Conservation (phyloP, 352 stramenopile species). For the Phytophthora aleatoria region DNA sequence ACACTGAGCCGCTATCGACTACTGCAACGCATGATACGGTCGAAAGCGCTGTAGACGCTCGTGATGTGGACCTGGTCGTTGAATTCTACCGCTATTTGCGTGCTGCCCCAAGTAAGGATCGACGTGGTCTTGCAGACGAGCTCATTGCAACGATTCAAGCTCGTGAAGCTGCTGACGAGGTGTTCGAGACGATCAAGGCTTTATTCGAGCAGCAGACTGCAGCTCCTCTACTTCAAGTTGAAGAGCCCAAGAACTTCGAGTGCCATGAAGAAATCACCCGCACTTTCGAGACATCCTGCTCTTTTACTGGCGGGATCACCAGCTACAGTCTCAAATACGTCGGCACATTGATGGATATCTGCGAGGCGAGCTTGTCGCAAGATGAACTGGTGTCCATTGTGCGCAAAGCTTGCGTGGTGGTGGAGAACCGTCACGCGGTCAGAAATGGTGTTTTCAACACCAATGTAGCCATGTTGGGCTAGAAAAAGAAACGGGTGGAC, state of each 20-base stretch:
- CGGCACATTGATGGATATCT: conserved; percentile 51
- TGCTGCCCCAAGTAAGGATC: conserved; percentile 39
- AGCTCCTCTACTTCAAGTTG: conserved; percentile 32
- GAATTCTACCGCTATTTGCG: conserved; percentile 84
- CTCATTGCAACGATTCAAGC: conserved; percentile 47
- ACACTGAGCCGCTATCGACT: background rate
- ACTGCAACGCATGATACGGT: background rate
- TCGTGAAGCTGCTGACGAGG: conserved; percentile 56
- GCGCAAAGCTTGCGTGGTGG: conserved; percentile 32
- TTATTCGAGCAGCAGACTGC: conserved; percentile 38
- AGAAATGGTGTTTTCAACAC: conserved; percentile 33
- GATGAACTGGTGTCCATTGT: conserved; percentile 39
- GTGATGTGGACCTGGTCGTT: conserved; percentile 76
- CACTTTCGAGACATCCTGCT: conserved; percentile 38
- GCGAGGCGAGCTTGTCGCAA: conserved; percentile 34
- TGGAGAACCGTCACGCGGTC: conserved; percentile 8
- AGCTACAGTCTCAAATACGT: conserved; percentile 78
- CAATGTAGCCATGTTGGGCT: conserved; percentile 39
- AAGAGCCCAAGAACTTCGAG: conserved; percentile 32
- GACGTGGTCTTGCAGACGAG: conserved; percentile 43
- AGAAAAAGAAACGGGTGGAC: conserved; percentile 32
- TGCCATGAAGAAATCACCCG: conserved; percentile 44
- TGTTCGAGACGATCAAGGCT: conserved; percentile 56
- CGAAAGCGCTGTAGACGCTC: conserved; percentile 53
- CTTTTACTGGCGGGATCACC: conserved; percentile 47